These are phyloP conservation scores for Pichiaceae sp. DNA, from an alignment of 1,139 yeast species.

Conservation along the genomic window DNA sequence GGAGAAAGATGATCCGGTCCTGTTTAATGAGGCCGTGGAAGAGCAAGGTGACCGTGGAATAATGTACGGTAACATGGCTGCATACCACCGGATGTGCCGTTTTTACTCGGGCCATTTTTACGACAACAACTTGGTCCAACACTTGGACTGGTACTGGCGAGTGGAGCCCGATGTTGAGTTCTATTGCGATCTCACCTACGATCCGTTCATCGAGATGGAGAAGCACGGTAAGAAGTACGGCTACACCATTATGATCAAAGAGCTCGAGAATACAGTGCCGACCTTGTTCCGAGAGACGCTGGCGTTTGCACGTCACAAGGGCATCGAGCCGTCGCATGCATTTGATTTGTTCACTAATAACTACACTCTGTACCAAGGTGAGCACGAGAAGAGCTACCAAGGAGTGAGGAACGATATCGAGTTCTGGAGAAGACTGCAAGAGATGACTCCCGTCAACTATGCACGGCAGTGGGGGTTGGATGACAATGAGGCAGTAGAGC, in stretches of 20 bases:
- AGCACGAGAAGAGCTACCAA: constrained; percentile 18
- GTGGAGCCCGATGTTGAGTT: constrained; percentile 88
- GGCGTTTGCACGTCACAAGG: constrained; percentile 43
- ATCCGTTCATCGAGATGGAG: constrained; percentile 80
- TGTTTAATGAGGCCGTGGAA: constrained; percentile 46
- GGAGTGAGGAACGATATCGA: constrained; percentile 17
- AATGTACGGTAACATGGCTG: constrained; percentile 69
- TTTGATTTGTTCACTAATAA: constrained; percentile 49
- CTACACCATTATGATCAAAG: constrained; percentile 68
- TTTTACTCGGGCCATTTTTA: constrained; percentile 74
- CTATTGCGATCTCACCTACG: constrained; percentile 84
- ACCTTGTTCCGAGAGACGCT: constrained; percentile 65
- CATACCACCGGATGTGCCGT: constrained; percentile 66
- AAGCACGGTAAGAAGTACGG: constrained; percentile 67
- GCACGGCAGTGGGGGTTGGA: background rate
- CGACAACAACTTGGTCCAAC: constrained; percentile 58
- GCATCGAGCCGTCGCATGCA: constrained; percentile 38
- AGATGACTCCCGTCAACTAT: constrained; percentile 2
- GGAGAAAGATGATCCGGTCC: constrained; percentile 19
- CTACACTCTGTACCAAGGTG: constrained; percentile 18
- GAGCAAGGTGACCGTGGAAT: constrained; percentile 75
- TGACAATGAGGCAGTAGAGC: background rate
- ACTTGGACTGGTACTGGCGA: constrained; percentile 88
- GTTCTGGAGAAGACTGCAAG: constrained; percentile 8
- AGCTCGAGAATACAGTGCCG: constrained; percentile 72